Percentiles rank a stretch among this genome's conserved stretches.
Conservation (phyloP, 1,284 basidiomycete species). For the Sparassis latifolia region DNA sequence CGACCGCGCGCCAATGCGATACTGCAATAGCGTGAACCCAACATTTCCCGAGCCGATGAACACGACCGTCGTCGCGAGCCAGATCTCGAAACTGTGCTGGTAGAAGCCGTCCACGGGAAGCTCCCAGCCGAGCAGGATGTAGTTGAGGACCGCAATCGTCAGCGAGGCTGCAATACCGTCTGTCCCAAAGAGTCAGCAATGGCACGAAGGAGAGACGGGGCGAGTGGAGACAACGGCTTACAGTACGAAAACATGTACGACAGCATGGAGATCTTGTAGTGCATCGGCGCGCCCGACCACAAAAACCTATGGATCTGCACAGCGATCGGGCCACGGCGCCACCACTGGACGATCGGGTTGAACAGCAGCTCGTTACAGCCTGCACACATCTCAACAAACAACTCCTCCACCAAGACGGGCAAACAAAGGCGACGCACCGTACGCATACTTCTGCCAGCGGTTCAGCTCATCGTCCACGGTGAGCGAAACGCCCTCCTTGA, state of each 20-base stretch:
- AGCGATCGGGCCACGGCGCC: slow-evolving; percentile 40
- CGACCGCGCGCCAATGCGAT: slow-evolving; percentile 37
- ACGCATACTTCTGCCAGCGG: slow-evolving; percentile 56
- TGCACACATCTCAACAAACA: slow-evolving; percentile 5
- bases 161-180: slow-evolving; percentile 34
- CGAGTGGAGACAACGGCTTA: slow-evolving; percentile 13
- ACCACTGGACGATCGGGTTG: slow-evolving; percentile 43
- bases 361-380: slow-evolving; percentile 34
- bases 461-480: slow-evolving; percentile 46
- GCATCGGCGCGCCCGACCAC: slow-evolving; percentile 33
- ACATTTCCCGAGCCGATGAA: slow-evolving; percentile 45
- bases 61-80: slow-evolving; percentile 45
- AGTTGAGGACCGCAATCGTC: slow-evolving; percentile 34
- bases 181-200: slow-evolving; percentile 6
- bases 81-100: slow-evolving; percentile 37
- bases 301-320: slow-evolving; percentile 40
- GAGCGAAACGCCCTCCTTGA: slow-evolving; percentile 56
- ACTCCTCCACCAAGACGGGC: slow-evolving; percentile 9
- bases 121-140: slow-evolving; percentile 39
- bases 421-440: slow-evolving; percentile 27
- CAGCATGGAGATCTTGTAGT: slow-evolving; percentile 40
- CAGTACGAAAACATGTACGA: slow-evolving; percentile 41
- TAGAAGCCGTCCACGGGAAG: slow-evolving; percentile 42
- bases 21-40: slow-evolving; percentile 41
- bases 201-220: no score